Conservation (phyloP, 1,284 basidiomycete species). For the Trichosporon ovoides region DNA sequence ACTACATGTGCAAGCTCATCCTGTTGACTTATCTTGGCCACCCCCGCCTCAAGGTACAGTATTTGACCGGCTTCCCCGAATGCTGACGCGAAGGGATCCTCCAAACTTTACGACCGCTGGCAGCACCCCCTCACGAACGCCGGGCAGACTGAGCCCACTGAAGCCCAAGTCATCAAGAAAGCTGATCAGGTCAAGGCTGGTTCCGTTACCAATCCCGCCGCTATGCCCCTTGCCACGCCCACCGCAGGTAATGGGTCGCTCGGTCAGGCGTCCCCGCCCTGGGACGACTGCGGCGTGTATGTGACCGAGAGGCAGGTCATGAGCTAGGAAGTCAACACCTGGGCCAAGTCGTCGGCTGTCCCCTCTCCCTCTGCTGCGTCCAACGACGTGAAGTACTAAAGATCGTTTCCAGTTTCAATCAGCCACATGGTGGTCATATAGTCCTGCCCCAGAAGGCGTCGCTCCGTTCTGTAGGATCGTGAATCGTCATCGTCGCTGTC, state of each 20-base stretch:
- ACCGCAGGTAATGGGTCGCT: neutral
- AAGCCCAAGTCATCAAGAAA: neutral
- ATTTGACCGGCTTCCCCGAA: neutral
- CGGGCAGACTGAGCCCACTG: neutral
- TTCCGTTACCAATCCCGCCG: too few relatives aligned
- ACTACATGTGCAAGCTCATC: conserved; percentile 40
- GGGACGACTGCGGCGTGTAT: neutral
- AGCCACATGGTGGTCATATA: too few relatives aligned
- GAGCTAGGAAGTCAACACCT: neutral
- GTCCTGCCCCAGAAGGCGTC: too few relatives aligned
- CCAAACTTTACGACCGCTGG: neutral
- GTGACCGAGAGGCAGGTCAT: neutral
- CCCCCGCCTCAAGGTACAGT: conserved; percentile 34
- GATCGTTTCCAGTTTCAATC: neutral
- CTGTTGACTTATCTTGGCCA: conserved; percentile 41
- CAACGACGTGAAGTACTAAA: neutral
- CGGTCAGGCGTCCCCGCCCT: neutral
- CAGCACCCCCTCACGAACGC: neutral
- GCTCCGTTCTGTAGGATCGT: too few relatives aligned
- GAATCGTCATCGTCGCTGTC: too few relatives aligned
- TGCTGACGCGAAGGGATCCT: conserved; percentile 2
- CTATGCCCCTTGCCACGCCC: neutral
- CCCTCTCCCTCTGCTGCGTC: neutral
- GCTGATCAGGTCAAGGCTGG: neutral
- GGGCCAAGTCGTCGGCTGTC: neutral